Conservation (phyloP, 371 early-diverging fungal species). For the Basidiobolus meristosporus region DNA sequence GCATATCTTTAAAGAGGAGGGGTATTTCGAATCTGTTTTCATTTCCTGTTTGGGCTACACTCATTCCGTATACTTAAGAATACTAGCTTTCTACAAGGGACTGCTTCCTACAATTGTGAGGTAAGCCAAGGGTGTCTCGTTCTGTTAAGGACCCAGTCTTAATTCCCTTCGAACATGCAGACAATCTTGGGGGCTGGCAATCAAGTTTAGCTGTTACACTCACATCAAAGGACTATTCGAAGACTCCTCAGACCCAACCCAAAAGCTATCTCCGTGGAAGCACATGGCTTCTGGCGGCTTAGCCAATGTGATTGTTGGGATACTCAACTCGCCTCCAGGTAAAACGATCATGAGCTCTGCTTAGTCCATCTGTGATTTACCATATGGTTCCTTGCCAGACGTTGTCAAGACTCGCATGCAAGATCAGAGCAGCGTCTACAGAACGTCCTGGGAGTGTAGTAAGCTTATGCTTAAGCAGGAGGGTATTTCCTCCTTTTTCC, state of each 20-base stretch:
- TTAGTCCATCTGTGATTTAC: neutral
- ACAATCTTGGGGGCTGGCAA: conserved; percentile 15
- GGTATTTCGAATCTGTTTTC: conserved; percentile 8
- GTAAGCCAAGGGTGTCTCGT: conserved; percentile 19
- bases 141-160: neutral
- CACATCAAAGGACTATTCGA: conserved; percentile 19
- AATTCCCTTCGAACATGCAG: neutral
- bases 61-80: conserved; percentile 5
- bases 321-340: conserved; percentile 24
- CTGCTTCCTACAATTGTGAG: conserved; percentile 21
- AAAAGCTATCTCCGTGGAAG: conserved; percentile 17
- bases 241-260: conserved; percentile 7
- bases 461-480: conserved; percentile 17
- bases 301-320: conserved; percentile 24
- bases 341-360: conserved; percentile 18
- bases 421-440: conserved; percentile 15
- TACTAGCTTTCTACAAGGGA: conserved; percentile 21
- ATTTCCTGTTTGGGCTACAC: no score
- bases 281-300: conserved; percentile 24
- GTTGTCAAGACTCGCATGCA: conserved; percentile 17
- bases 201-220: conserved; percentile 22
- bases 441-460: conserved; percentile 17
- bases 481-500: conserved; percentile 18
- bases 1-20: conserved; percentile 17
- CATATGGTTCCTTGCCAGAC: conserved; percentile 2